Base-by-base conservation (phyloP, 495 filamentous ascomycete genomes). In the Penicillium verhagenii region DNA sequence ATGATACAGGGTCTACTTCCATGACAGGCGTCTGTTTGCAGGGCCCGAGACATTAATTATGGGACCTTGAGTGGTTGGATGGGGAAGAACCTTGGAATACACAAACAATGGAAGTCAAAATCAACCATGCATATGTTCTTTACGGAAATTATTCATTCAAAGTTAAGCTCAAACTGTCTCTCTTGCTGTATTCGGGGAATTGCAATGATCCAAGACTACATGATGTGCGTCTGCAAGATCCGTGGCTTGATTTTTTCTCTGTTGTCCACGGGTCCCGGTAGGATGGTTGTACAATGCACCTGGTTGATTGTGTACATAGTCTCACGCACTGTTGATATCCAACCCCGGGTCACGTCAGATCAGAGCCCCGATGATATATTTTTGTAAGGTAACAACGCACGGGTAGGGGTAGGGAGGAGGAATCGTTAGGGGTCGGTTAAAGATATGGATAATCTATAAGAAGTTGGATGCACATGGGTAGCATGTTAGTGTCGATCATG, bases 281-380 rank as follows among this genome's bases (percentile, higher is more conserved):
- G n/a, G n/a, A n/a, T 28, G 53, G 58, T 60, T 28, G 58, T 59
- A 65, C 64, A 65, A 65, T 58, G 35, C 31, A 44, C 43, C 47
- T 56, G 28, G 56, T 49, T 18, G 28, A 33, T n/a, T n/a, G n/a
- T n/a, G n/a, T n/a, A n/a, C n/a, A n/a, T 40, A 52, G 54, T 59
- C 45, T 55, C 56, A 57, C 45, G 56, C 45, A n/a, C 45, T 54
- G 51, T 54, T 50, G 43, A 50, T 33, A 51, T 60, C 50, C 56
- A 61, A 64, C 60, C 63, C 60, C 55, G 50, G 56, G 50, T 50
- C 58, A 52, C 45, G 13, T 57, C 52, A 61, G 56, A 49, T 26
- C 33, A 24, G 24, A 8, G 21, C 47, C 26, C 47, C 20, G 7
- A 18, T 43, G 23, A 9, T 8, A 49, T 1, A 18, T 28, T 20